Evolutionary conservation across 1,139 yeast genomes (phyloP).

Genomic region (Arxiozyma telluris): DNA sequence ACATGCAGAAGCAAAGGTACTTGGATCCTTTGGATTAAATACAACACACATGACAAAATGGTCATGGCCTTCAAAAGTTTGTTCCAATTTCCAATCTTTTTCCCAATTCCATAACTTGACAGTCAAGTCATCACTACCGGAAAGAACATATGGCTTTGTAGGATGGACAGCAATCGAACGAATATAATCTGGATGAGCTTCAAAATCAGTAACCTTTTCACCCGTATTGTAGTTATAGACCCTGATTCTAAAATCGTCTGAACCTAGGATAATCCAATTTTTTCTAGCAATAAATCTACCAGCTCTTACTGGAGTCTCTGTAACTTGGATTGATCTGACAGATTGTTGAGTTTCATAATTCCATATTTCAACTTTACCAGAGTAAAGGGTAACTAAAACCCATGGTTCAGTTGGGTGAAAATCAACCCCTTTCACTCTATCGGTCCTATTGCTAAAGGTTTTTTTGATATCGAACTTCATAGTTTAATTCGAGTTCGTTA

Average conservation of each 20-base stretch:
- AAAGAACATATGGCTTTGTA: slow-evolving; percentile 75
- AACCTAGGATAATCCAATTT: slow-evolving; percentile 94
- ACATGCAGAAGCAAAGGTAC: slow-evolving; percentile 95
- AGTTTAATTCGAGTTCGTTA: slow-evolving; percentile 2
- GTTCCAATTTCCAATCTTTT: slow-evolving; percentile 79
- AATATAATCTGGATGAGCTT: slow-evolving; percentile 96
- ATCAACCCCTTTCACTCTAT: slow-evolving; percentile 95
- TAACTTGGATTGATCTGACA: slow-evolving; percentile 71
- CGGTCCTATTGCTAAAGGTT: slow-evolving; percentile 48
- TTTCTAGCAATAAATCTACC: slow-evolving; percentile 93
- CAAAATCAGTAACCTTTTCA: slow-evolving; percentile 88
- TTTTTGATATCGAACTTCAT: slow-evolving; percentile 28
- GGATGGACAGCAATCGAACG: slow-evolving; percentile 93
- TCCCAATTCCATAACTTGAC: slow-evolving; percentile 98
- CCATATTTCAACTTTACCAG: slow-evolving; percentile 82
- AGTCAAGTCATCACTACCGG: slow-evolving; percentile 88
- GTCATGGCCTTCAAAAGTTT: slow-evolving; percentile 88
- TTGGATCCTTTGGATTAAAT: slow-evolving; percentile 95
- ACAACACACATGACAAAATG: slow-evolving; percentile 93
- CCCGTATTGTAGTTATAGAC: slow-evolving; percentile 93
- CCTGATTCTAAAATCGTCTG: slow-evolving; percentile 90
- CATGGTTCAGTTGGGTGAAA: slow-evolving; percentile 98
- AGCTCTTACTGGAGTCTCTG: slow-evolving; percentile 91
- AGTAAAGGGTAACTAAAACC: slow-evolving; percentile 79
- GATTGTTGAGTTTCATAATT: slow-evolving; percentile 70